Percentiles rank a stretch among this genome's conserved stretches.
These are phyloP conservation scores for Starmerella vaccinii DNA, from an alignment of 805 yeast genomes.

Conservation along the genomic window DNA sequence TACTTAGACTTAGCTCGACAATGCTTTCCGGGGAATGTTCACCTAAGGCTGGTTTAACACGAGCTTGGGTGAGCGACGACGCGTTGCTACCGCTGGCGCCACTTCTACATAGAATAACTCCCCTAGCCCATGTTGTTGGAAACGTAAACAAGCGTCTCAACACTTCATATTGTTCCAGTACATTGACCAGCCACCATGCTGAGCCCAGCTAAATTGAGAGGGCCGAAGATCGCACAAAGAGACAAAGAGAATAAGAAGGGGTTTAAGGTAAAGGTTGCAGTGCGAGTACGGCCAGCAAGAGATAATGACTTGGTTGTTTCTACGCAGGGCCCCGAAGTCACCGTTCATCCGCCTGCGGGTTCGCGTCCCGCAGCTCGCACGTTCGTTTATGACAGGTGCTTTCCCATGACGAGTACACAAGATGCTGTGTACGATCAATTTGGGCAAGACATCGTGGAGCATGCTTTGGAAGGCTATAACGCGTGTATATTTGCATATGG, in stretches of 20 bases:
- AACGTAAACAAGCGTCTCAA: background rate
- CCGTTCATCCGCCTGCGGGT: conserved; percentile 24
- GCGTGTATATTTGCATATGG: conserved; percentile 71
- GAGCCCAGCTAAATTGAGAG: background rate
- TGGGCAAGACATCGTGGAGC: conserved; percentile 52
- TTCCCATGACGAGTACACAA: conserved; percentile 42
- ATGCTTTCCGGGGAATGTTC: too few relatives aligned
- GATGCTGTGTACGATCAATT: conserved; percentile 40
- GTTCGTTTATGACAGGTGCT: conserved; percentile 44
- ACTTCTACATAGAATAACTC: too few relatives aligned
- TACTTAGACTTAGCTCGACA: too few relatives aligned
- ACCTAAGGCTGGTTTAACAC: too few relatives aligned
- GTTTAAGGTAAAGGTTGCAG: conserved; percentile 33
- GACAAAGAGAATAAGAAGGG: background rate
- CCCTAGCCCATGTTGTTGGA: background rate
- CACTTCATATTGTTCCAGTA: background rate
- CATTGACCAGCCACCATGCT: background rate
- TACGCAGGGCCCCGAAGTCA: conserved; percentile 21
- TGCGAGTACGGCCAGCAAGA: conserved; percentile 32
- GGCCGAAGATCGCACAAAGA: background rate
- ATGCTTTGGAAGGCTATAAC: conserved; percentile 58
- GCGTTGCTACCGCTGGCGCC: too few relatives aligned
- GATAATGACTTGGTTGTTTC: conserved; percentile 15
- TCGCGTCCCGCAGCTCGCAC: conserved; percentile 22
- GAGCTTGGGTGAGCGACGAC: too few relatives aligned